Conservation (phyloP, 2,329 filamentous ascomycete species). For the Sporothrix curviconia region DNA sequence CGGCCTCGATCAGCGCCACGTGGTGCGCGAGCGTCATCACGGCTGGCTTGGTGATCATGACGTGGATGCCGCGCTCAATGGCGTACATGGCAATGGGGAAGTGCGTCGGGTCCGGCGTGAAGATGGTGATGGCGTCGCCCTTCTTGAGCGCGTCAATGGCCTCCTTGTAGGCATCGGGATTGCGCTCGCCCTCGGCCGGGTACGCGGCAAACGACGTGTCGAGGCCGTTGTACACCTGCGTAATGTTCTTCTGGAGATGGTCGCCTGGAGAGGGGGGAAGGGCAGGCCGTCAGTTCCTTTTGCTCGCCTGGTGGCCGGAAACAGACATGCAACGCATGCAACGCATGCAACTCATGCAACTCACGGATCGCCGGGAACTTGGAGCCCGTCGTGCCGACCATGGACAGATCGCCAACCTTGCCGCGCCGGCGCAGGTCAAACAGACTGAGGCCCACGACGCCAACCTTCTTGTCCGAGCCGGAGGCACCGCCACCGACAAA, state of each 20-base stretch:
- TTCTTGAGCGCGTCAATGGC: constrained; percentile 78
- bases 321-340: too few species aligned
- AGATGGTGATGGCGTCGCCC: constrained; percentile 89
- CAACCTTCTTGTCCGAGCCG: constrained; percentile 90
- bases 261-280: constrained; percentile 57
- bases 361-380: constrained; percentile 88
- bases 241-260: constrained; percentile 83
- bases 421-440: constrained; percentile 84
- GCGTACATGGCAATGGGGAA: constrained; percentile 89
- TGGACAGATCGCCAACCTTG: constrained; percentile 77
- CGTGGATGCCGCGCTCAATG: constrained; percentile 79
- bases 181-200: constrained; percentile 64
- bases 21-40: constrained; percentile 80
- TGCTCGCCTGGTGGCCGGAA: too few species aligned
- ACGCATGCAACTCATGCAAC: too few species aligned
- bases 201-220: constrained; percentile 82
- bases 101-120: constrained; percentile 90
- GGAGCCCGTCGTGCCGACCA: constrained; percentile 82
- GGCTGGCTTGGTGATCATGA: constrained; percentile 89
- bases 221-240: constrained; percentile 77
- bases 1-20: constrained; percentile 64
- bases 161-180: constrained; percentile 77
- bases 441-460: constrained; percentile 82
- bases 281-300: too few species aligned
- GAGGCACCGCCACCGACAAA: constrained; percentile 81